Percentiles rank a stretch among this genome's conserved stretches.
Evolutionary conservation across 768 basidiomycete genomes (phyloP).

Genomic region (Russula griseocarnosa): DNA sequence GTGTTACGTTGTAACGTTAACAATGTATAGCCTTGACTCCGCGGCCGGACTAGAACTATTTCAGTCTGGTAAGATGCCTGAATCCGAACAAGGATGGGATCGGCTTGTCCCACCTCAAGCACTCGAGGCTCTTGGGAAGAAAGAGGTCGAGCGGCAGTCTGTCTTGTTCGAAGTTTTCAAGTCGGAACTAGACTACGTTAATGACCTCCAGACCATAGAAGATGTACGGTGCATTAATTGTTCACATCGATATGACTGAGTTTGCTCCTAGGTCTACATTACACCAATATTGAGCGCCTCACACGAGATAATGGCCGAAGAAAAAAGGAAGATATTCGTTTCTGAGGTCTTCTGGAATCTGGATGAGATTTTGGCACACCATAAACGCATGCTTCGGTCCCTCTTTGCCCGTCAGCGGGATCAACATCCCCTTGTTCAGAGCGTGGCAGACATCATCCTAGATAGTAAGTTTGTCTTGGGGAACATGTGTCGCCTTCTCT

Average conservation of each 20-base stretch:
- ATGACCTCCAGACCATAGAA: conserved; percentile 67
- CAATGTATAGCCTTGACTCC: conserved; percentile 47
- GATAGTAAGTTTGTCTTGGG: conserved; percentile 48
- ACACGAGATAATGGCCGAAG: conserved; percentile 61
- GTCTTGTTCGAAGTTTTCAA: conserved; percentile 87
- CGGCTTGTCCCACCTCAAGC: conserved; percentile 71
- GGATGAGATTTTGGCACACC: conserved; percentile 58
- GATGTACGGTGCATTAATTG: conserved; percentile 44
- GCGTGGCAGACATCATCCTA: conserved; percentile 81
- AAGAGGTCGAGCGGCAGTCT: conserved; percentile 81
- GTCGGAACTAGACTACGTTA: conserved; percentile 83
- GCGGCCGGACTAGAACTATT: conserved; percentile 64
- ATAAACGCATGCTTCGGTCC: conserved; percentile 61
- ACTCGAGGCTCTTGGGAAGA: conserved; percentile 61
- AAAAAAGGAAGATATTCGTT: conserved; percentile 61
- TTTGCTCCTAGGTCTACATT: conserved; percentile 59
- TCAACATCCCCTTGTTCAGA: conserved; percentile 78
- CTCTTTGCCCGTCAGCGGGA: conserved; percentile 81
- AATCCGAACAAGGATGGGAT: conserved; percentile 81
- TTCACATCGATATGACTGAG: conserved; percentile 4
- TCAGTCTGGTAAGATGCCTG: conserved; percentile 59
- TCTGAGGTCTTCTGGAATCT: conserved; percentile 84
- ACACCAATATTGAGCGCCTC: conserved; percentile 54
- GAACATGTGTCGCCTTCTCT: neutral
- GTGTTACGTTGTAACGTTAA: conserved; percentile 3